Evolutionary conservation across 1,284 basidiomycete genomes (phyloP).

Genomic region (Sanghuangporus sanghuang): DNA sequence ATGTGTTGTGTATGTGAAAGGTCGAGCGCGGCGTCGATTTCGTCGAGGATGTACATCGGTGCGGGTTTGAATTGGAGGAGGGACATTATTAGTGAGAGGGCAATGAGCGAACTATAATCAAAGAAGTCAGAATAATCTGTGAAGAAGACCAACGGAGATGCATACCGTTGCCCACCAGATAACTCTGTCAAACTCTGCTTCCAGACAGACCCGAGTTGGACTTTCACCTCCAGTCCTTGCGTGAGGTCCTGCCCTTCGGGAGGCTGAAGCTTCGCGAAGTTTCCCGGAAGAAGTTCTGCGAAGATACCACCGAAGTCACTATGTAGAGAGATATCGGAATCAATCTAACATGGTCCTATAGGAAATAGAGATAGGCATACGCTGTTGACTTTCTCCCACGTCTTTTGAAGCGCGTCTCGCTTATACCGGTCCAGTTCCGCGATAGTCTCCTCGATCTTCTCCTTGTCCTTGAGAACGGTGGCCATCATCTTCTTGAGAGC

Average conservation of each 20-base stretch:
- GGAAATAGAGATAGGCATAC: conserved; percentile 34
- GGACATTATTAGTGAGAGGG: conserved; percentile 96
- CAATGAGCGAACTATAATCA: conserved; percentile 79
- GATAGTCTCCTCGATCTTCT: conserved; percentile 95
- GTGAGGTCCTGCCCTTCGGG: conserved; percentile 93
- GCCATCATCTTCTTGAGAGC: conserved; percentile 84
- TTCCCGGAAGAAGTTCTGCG: conserved; percentile 92
- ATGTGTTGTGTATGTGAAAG: conserved; percentile 96
- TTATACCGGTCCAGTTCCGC: conserved; percentile 93
- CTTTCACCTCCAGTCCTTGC: conserved; percentile 96
- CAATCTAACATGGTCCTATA: neutral
- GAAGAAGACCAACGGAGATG: conserved; percentile 13
- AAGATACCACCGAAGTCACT: conserved; percentile 98
- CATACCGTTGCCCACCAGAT: conserved; percentile 92
- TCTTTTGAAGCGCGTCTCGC: conserved; percentile 87
- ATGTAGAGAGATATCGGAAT: neutral
- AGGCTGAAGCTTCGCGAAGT: conserved; percentile 93
- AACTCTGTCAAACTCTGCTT: conserved; percentile 96
- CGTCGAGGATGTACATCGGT: conserved; percentile 99
- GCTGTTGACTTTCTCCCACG: conserved; percentile 94
- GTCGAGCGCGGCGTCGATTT: conserved; percentile 96
- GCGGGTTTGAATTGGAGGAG: conserved; percentile 98
- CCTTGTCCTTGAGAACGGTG: conserved; percentile 90
- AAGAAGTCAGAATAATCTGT: neutral
- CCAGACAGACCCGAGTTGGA: conserved; percentile 92